These are phyloP conservation scores for Aegilops tauschii DNA, from an alignment of 176 grass and related monocot species.

Conservation along the genomic window DNA sequence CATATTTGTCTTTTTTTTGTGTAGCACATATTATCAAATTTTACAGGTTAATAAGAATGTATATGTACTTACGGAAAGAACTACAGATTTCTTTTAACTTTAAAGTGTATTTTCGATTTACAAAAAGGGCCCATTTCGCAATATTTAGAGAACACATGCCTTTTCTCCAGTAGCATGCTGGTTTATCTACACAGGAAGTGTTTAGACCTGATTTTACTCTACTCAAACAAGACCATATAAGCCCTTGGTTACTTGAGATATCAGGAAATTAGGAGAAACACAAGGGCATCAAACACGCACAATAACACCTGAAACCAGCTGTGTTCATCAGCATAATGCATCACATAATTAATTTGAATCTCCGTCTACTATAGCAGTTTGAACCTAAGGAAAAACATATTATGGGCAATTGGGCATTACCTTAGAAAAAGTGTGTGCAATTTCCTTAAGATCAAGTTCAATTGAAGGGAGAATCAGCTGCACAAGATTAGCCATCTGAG, in stretches of 20 bases:
- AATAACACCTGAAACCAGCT: conserved; percentile 5
- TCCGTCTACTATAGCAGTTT: neutral
- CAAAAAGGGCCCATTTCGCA: too few relatives aligned
- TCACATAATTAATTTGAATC: neutral
- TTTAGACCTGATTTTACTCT: neutral
- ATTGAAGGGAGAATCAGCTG: conserved; percentile 67
- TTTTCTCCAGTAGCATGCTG: neutral
- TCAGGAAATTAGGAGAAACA: too few relatives aligned
- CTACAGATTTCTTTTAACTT: too few relatives aligned
- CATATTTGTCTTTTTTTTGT: too few relatives aligned
- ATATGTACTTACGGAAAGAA: too few relatives aligned
- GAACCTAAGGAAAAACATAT: conserved; percentile 11
- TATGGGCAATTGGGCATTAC: conserved; percentile 37
- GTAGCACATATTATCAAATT: too few relatives aligned
- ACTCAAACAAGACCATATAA: neutral
- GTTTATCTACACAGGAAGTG: neutral
- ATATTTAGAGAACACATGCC: neutral
- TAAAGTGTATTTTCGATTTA: too few relatives aligned
- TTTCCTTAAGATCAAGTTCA: conserved; percentile 76
- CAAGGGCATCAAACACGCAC: neutral
- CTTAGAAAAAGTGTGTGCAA: conserved; percentile 81
- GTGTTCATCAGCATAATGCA: neutral
- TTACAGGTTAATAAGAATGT: too few relatives aligned
- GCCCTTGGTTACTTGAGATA: neutral
- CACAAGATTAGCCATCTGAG: conserved; percentile 92